Conservation (phyloP, 2,329 filamentous ascomycete species). For the Arthrobotrys entomopaga region DNA sequence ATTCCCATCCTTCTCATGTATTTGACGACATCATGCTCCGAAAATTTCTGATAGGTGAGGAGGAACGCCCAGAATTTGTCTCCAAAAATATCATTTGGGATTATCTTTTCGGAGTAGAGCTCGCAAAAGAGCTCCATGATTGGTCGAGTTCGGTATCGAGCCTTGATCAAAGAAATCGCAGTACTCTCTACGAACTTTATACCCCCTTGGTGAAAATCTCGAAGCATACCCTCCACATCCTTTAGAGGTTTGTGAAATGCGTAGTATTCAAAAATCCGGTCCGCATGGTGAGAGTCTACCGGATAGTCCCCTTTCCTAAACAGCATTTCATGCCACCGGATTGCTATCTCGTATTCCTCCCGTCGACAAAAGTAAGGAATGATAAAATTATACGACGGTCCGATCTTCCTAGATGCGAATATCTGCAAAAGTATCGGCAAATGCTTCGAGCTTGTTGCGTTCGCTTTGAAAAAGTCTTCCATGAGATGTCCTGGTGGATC, state of each 20-base stretch:
- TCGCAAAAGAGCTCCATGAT: slow-evolving; percentile 56
- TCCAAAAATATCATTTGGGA: slow-evolving; percentile 53
- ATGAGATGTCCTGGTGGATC: slow-evolving; percentile 37
- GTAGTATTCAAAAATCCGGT: slow-evolving; percentile 55
- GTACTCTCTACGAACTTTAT: slow-evolving; percentile 55
- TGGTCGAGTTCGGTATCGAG: slow-evolving; percentile 43
- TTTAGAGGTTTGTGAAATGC: slow-evolving; percentile 54
- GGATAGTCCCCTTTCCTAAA: slow-evolving; percentile 56
- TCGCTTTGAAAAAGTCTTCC: slow-evolving; percentile 49
- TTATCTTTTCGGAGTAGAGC: slow-evolving; percentile 34
- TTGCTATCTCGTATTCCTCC: slow-evolving; percentile 49
- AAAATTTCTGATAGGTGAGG: slow-evolving; percentile 48
- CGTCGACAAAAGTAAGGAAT: slow-evolving; percentile 56
- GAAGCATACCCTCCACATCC: slow-evolving; percentile 55
- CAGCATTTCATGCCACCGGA: slow-evolving; percentile 57
- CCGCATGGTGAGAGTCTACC: slow-evolving; percentile 51
- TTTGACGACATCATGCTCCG: slow-evolving; percentile 42
- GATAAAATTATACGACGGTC: slow-evolving; percentile 45
- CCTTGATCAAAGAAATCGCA: slow-evolving; percentile 50
- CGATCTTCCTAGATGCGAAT: slow-evolving; percentile 32
- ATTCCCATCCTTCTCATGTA: slow-evolving; percentile 55
- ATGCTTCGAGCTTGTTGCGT: slow-evolving; percentile 22
- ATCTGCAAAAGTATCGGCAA: slow-evolving; percentile 29
- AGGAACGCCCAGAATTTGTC: slow-evolving; percentile 58
- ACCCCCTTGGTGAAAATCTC: slow-evolving; percentile 39